These are phyloP conservation scores for Nemophila menziesii DNA, from an alignment of 257 asterid species.

Conservation along the genomic window DNA sequence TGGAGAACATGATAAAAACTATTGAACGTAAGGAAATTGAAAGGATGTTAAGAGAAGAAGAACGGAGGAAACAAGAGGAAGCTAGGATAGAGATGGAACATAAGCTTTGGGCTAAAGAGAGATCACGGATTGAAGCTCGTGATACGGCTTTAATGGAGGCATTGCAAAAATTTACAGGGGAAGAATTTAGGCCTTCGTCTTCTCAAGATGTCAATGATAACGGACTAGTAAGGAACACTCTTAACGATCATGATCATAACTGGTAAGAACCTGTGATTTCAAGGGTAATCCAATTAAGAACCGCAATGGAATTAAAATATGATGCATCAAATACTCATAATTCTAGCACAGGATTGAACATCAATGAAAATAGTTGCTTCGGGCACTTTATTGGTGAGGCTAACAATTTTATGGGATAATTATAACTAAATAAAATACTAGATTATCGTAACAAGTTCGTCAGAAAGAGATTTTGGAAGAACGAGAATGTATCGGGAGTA, in stretches of 20 bases:
- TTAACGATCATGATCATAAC: constrained; percentile 11
- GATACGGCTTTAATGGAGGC: constrained; percentile 63
- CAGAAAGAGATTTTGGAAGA: too few species aligned
- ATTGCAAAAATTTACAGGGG: constrained; percentile 33
- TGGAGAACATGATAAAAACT: constrained; percentile 69
- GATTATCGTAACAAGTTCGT: too few species aligned
- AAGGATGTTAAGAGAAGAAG: constrained; percentile 56
- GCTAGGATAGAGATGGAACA: constrained; percentile 64
- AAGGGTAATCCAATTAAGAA: constrained; percentile 40
- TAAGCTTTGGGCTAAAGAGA: constrained; percentile 68
- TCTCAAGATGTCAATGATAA: constrained; percentile 14
- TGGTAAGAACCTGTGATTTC: constrained; percentile 56
- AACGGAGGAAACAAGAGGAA: constrained; percentile 70
- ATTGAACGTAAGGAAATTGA: constrained; percentile 77
- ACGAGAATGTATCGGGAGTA: too few species aligned
- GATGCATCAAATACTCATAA: constrained; percentile 18
- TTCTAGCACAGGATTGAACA: constrained; percentile 15
- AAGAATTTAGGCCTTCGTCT: constrained; percentile 11
- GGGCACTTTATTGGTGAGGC: constrained; percentile 72
- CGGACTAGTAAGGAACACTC: constrained; percentile 18
- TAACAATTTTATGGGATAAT: constrained; percentile 41
- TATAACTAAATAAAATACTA: constrained; percentile 28
- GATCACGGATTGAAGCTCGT: constrained; percentile 82
- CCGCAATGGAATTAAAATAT: constrained; percentile 37
- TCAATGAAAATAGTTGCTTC: constrained; percentile 44